A percentile compares a stretch with the other conserved stretches of the same genome.
These are phyloP conservation scores for Coemansia furcata DNA, from an alignment of 192 early-diverging fungal genomes.

Conservation along the genomic window DNA sequence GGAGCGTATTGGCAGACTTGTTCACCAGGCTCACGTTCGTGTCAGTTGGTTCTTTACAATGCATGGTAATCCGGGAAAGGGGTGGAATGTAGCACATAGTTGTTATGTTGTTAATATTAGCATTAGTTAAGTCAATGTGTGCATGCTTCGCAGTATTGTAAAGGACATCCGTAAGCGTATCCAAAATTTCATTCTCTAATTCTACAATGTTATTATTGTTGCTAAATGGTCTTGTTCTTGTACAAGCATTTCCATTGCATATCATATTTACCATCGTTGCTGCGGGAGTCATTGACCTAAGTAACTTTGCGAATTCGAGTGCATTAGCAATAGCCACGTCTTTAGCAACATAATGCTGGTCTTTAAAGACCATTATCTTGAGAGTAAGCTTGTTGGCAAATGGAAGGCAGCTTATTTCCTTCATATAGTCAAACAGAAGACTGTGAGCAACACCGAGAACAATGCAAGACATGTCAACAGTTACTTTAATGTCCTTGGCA, in stretches of 20 bases:
- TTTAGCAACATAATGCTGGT: neutral
- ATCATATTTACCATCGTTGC: neutral
- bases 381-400: neutral
- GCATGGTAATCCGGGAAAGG: neutral
- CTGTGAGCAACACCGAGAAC: neutral
- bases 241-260: neutral
- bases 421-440: neutral
- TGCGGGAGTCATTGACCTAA: neutral
- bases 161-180: neutral
- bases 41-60: neutral
- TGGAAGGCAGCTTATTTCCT: neutral
- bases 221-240: no score
- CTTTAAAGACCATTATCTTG: neutral
- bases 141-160: neutral
- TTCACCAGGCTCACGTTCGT: neutral
- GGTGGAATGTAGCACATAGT: neutral
- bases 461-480: neutral
- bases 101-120: neutral
- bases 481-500: neutral
- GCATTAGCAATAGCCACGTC: neutral
- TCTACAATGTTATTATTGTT: neutral
- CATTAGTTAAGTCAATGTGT: neutral
- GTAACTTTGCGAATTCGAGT: no score
- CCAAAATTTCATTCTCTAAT: neutral
- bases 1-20: neutral